These are phyloP conservation scores for Ascoidea tarda DNA, from an alignment of 805 yeast genomes.

Conservation along the genomic window DNA sequence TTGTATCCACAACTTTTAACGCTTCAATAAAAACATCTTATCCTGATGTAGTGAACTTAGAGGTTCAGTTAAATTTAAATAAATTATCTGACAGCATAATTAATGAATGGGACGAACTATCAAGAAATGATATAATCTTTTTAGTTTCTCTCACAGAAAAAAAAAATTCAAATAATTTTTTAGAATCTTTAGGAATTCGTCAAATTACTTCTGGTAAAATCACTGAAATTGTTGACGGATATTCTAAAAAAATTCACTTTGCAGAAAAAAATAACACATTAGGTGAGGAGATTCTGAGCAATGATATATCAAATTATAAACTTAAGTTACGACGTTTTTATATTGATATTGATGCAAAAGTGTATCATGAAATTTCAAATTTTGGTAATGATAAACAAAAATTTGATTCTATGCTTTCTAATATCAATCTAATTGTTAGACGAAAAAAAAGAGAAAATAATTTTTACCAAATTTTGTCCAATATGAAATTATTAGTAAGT, in stretches of 20 bases:
- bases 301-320: neutral
- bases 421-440: conserved; percentile 15
- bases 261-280: neutral
- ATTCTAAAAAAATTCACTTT: conserved; percentile 1
- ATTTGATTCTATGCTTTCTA: neutral
- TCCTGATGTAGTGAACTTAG: conserved; percentile 15
- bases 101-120: conserved; percentile 16
- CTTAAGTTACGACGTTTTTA: conserved; percentile 10
- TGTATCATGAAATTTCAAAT: neutral
- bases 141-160: conserved; percentile 10
- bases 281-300: neutral
- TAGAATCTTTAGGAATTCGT: conserved; percentile 12
- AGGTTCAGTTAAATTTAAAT: conserved; percentile 13
- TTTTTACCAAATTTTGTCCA: conserved; percentile 13
- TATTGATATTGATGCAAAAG: conserved; percentile 13
- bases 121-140: conserved; percentile 14
- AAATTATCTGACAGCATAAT: conserved; percentile 3
- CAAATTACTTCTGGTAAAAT: conserved; percentile 14
- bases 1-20: conserved; percentile 8
- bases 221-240: conserved; percentile 13
- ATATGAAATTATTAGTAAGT: conserved; percentile 6
- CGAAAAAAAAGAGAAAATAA: conserved; percentile 11
- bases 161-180: conserved; percentile 2
- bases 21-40: conserved; percentile 13
- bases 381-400: conserved; percentile 7